These are phyloP conservation scores for Geranium brycei DNA, from an alignment of 345 rosid species.

Conservation along the genomic window DNA sequence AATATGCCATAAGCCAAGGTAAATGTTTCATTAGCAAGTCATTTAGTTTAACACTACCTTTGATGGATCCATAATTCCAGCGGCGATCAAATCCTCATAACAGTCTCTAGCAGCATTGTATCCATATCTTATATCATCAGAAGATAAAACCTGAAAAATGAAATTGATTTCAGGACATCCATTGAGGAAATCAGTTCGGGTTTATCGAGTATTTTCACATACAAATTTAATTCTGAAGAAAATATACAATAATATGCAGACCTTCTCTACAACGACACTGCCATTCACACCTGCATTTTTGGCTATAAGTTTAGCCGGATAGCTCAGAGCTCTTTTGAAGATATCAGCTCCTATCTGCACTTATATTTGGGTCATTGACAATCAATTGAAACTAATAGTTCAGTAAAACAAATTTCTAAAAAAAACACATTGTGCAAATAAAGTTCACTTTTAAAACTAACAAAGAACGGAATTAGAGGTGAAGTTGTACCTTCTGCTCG, in stretches of 20 bases:
- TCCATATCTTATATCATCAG: conserved; percentile 42
- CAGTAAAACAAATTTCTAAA: neutral
- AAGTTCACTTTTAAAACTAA: no score
- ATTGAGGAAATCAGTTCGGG: no score
- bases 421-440: neutral
- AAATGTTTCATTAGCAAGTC: neutral
- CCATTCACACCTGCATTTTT: conserved; percentile 79
- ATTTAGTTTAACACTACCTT: conserved; percentile 34
- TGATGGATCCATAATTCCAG: conserved; percentile 81
- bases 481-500: conserved; percentile 56
- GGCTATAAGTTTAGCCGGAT: conserved; percentile 68
- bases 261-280: conserved; percentile 65
- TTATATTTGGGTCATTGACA: neutral
- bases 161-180: conserved; percentile 4
- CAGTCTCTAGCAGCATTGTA: conserved; percentile 73
- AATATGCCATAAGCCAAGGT: neutral
- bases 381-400: neutral
- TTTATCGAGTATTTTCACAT: no score
- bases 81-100: conserved; percentile 65
- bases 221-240: neutral
- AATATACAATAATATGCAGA: conserved; percentile 11
- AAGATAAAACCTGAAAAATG: conserved; percentile 42
- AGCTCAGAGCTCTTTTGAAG: conserved; percentile 67
- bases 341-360: conserved; percentile 84
- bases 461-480: no score